These are phyloP conservation scores for Pichia deserticola DNA, from an alignment of 805 yeast species.

Conservation along the genomic window DNA sequence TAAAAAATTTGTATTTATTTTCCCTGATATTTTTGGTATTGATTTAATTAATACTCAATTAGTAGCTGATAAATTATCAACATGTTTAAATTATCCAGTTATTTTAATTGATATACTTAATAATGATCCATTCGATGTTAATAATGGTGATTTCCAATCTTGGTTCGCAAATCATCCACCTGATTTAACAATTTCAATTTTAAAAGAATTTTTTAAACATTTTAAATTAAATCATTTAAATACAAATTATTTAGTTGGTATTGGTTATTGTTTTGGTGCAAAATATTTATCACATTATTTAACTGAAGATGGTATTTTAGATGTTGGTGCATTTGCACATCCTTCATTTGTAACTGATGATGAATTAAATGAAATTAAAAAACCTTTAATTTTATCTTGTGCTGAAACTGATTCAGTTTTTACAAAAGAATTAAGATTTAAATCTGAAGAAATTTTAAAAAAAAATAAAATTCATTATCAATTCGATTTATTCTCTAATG, in stretches of 20 bases:
- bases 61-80: slow-evolving; percentile 60
- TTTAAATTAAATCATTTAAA: slow-evolving; percentile 35
- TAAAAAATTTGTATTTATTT: slow-evolving; percentile 47
- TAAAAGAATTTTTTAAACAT: slow-evolving; percentile 38
- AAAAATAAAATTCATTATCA: slow-evolving; percentile 51
- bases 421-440: slow-evolving; percentile 53
- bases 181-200: slow-evolving; percentile 41
- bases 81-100: slow-evolving; percentile 50
- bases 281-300: slow-evolving; percentile 53
- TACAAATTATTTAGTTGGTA: slow-evolving; percentile 45
- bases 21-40: slow-evolving; percentile 68
- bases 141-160: slow-evolving; percentile 13
- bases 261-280: slow-evolving; percentile 87
- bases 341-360: slow-evolving; percentile 67
- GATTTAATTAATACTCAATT: slow-evolving; percentile 49
- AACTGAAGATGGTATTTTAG: slow-evolving; percentile 29
- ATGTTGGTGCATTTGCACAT: slow-evolving; percentile 73
- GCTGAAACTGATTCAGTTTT: slow-evolving; percentile 66
- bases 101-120: slow-evolving; percentile 70
- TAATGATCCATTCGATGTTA: slow-evolving; percentile 39
- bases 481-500: slow-evolving; percentile 55
- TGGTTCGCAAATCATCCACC: slow-evolving; percentile 40
- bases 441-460: slow-evolving; percentile 44
- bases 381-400: slow-evolving; percentile 64
- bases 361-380: slow-evolving; percentile 50